Base-by-base conservation (phyloP, 2,329 filamentous ascomycete species). In the Aurifilum marmelostoma region DNA sequence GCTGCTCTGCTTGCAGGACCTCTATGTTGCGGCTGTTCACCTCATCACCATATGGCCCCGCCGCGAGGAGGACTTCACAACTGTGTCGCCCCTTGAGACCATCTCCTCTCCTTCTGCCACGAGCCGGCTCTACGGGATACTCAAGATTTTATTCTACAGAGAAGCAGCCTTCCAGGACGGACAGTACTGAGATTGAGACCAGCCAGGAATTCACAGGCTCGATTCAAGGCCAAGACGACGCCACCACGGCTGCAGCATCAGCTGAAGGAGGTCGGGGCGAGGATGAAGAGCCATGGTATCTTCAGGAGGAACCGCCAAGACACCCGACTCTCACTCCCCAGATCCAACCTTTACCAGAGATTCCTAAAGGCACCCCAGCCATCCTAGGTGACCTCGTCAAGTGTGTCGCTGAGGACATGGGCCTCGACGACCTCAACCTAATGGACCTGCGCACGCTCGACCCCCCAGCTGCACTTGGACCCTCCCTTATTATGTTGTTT, bases 401-500 rank as follows among this genome's bases (percentile, higher is more conserved):
- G 71, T 93, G 94, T 76, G 85, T 93, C 1, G 94, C 92, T 8
- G 88, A 94, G 70, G 92, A 97, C 39, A 88, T 97, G 73, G 96
- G 96, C 47, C 83, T 99, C 54, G 93, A 97, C 76, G 88, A 94
- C 68, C 83, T 99, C 61, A 85, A 85, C 1, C 80, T 99, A 7
- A 84, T 97, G 62, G 96, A 99, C 76, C 84, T 99, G 41, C 92
- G 96, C 68, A 82, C 88, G 50, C 85, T 98, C 63, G 92, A 97
- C 74, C 94, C 94, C 0, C 92, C 94, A 0, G 90, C 95, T 0
- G 94, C 94, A 0, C 85, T 99, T 1, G 96, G 96, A 1, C 88
- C 92, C 1, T 94, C 95, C 75, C 85, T 97, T 37, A 86, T 99
- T 66, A 98, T 98, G 96, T 81, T 99, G 39, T 89, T 99, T 72